These are phyloP conservation scores for Fusarium compactum DNA, from an alignment of 2,329 filamentous ascomycete species.

Conservation along the genomic window DNA sequence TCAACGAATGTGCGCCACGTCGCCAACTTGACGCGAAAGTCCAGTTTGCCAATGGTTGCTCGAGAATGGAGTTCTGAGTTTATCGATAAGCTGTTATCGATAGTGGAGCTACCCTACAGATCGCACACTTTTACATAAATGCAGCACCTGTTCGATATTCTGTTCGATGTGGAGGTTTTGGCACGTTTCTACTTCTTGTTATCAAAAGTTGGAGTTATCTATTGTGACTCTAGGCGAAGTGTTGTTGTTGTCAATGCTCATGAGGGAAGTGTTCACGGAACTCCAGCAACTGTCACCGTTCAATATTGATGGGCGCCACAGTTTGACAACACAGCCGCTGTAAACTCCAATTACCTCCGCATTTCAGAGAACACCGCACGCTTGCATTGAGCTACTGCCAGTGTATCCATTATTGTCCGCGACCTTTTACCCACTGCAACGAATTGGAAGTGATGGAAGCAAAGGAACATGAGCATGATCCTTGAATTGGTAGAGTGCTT, in stretches of 20 bases:
- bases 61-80: neutral
- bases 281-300: rapidly evolving
- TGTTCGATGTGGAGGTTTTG: neutral
- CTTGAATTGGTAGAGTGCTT: slow-evolving; percentile 7
- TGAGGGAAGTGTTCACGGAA: no score
- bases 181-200: neutral
- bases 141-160: neutral
- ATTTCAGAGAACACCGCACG: neutral
- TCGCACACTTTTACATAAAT: neutral
- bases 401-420: slow-evolving; percentile 2
- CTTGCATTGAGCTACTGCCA: neutral
- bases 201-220: no score
- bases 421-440: neutral
- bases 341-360: neutral
- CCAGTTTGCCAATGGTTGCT: no score
- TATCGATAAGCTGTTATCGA: neutral
- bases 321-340: neutral
- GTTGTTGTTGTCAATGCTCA: no score
- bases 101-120: neutral
- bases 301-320: neutral
- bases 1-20: no score
- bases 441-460: neutral
- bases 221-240: no score
- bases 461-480: neutral
- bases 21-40: neutral